phyloP scores from a whole-genome alignment of 2,329 filamentous ascomycete species.

The Diaporthe sp. region DNA sequence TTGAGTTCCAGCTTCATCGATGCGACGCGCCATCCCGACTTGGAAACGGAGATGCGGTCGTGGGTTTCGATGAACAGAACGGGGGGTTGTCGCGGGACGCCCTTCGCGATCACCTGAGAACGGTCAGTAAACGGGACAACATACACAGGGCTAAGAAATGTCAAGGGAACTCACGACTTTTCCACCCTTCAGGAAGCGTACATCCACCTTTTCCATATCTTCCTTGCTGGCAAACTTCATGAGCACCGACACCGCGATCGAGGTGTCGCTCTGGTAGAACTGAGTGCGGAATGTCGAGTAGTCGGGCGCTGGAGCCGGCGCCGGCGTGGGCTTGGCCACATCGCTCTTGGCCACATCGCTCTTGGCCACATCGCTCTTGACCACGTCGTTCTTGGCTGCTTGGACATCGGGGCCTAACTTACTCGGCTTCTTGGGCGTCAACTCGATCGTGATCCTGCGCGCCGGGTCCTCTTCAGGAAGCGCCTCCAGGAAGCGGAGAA shows the following conservation, averaged over 20 bases:
- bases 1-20: conserved; percentile 48
- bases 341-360: background rate
- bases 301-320: conserved; percentile 2
- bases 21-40: conserved; percentile 40
- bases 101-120: background rate
- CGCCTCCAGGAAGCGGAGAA: conserved; percentile 55
- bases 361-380: background rate
- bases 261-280: conserved; percentile 53
- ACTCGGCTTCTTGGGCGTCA: conserved; percentile 45
- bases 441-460: conserved; percentile 55
- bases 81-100: conserved; percentile 26
- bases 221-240: conserved; percentile 49
- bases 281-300: conserved; percentile 46
- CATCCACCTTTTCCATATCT: conserved; percentile 38
- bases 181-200: background rate
- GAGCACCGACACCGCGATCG: conserved; percentile 51
- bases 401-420: background rate
- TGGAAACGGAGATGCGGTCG: conserved; percentile 39
- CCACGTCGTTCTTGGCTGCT: background rate
- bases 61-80: conserved; percentile 37
- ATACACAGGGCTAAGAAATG: fast-evolving
- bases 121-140: background rate
- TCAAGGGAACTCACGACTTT: background rate
- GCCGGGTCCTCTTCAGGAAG: conserved; percentile 56
- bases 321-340: too few relatives aligned